Evolutionary conservation across 164 flowering plant genomes (phyloP).

Genomic region (Vitis cinerea): DNA sequence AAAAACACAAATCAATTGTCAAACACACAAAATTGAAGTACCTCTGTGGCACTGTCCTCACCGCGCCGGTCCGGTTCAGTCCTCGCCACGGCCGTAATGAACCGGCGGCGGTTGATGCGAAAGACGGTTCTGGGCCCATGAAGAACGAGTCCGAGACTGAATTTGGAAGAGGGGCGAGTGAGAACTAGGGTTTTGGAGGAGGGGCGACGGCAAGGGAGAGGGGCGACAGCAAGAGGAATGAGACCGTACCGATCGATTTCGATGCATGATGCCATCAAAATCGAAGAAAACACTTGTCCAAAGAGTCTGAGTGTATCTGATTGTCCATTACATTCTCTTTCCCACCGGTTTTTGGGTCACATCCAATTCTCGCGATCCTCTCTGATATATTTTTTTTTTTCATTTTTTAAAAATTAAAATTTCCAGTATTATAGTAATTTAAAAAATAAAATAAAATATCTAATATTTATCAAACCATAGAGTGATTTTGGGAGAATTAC

Average conservation of each 20-base stretch:
- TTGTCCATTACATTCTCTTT: too few species aligned
- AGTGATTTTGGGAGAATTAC: too few species aligned
- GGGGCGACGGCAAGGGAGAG: conserved; percentile 36
- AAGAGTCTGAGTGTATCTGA: too few species aligned
- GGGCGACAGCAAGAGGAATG: conserved; percentile 32
- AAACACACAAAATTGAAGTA: conserved; percentile 4
- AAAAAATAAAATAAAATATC: too few species aligned
- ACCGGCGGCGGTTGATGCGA: conserved; percentile 14
- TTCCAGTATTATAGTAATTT: too few species aligned
- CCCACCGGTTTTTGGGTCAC: too few species aligned
- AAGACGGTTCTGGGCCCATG: conserved; percentile 13
- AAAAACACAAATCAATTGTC: not conserved
- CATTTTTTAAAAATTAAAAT: too few species aligned
- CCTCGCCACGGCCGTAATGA: conserved; percentile 35
- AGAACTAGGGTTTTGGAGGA: conserved; percentile 23
- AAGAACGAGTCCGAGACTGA: conserved; percentile 18
- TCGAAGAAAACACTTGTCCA: too few species aligned
- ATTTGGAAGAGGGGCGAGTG: conserved; percentile 17
- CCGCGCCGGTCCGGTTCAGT: conserved; percentile 38
- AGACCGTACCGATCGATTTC: conserved; percentile 30
- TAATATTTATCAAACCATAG: too few species aligned
- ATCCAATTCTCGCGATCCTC: too few species aligned
- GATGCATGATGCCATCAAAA: conserved; percentile 30
- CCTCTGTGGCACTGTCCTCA: conserved; percentile 35
- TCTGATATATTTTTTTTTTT: too few species aligned